Evolutionary conservation across 768 basidiomycete genomes (phyloP), one percentile per base, ranked within the genome.

Genomic region (Termitomyces sp.): DNA sequence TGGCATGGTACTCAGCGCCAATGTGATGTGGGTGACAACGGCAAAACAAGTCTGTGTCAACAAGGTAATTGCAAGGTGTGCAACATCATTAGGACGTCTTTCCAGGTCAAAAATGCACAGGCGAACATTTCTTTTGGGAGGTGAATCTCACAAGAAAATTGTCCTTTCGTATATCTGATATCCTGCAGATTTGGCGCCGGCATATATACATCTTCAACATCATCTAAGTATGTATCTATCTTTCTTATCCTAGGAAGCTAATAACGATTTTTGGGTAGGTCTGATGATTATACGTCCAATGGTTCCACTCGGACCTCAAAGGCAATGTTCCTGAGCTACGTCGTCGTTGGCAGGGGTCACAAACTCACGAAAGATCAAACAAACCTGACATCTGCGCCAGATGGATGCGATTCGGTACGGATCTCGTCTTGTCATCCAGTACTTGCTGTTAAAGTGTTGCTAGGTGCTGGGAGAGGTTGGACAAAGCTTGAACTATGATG

Each of bases 121-220:
- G 20, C 2, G 13, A 54, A 54, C 8, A 54, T 54, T 4, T 85
- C 85, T n/a, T 89, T 87, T 86, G 88, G 87, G 67, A 83, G 87
- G 84, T 83, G 66, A 39, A 12, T 39, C 35, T 11, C 7, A 24
- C 20, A 3, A 5, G 22, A 49, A 16, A 2, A 20, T 53, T 20
- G 12, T 53, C 5, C 8, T 53, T 38, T 22, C 53, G 76, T 64
- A 51, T 13, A 45, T 8, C 28, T 20, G n/a, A 38, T 52, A 8
- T 38, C 39, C 12, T 64, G 15, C 20, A 88, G 87, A 60, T 89
- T 89, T 55, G 88, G 88, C 36, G 82, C 82, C 40, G 88, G 88
- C 28, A 86, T 89, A 45, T 90, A 89, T 68, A 89, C 88, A 1
- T 88, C 87, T 6, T 86, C 86, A n/a, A 90, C 88, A 1, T 89